phyloP scores from a whole-genome alignment of 306 rosid species.

The Phaseolus lunatus region DNA sequence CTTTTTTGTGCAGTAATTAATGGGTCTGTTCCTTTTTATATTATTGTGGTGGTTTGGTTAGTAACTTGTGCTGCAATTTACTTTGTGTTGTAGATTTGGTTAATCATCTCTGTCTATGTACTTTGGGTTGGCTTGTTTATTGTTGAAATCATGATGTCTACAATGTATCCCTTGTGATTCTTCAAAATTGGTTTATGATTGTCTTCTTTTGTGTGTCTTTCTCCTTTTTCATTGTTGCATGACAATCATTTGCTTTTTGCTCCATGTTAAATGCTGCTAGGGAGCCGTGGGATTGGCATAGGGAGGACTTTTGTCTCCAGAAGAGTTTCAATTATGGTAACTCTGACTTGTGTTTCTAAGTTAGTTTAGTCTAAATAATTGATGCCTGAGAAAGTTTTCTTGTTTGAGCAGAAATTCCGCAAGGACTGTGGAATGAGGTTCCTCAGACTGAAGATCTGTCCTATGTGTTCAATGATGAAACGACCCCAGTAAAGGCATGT shows the following conservation, averaged over 20 bases:
- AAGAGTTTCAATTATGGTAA: conserved; percentile 60
- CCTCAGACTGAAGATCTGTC: conserved; percentile 68
- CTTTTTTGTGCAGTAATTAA: conserved; percentile 26
- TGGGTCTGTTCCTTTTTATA: background rate
- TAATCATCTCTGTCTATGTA: background rate
- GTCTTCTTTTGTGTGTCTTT: conserved; percentile 16
- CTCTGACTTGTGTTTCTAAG: conserved; percentile 27
- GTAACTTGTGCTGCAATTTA: conserved; percentile 16
- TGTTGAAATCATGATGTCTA: conserved; percentile 19
- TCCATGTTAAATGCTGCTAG: conserved; percentile 46
- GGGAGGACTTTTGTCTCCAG: conserved; percentile 51
- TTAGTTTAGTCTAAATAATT: background rate
- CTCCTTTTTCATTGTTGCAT: conserved; percentile 13
- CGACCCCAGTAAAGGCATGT: conserved; percentile 92
- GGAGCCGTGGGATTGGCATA: conserved; percentile 72
- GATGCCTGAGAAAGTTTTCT: conserved; percentile 25
- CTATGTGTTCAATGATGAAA: conserved; percentile 76
- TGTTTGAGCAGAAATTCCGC: conserved; percentile 61
- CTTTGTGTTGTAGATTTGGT: background rate
- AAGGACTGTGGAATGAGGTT: conserved; percentile 67
- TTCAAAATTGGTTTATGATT: conserved; percentile 25
- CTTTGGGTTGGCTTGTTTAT: background rate
- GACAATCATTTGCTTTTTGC: conserved; percentile 16
- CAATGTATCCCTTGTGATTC: conserved; percentile 22
- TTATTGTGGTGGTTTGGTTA: background rate